Conservation (phyloP, 805 yeast species). For the Candida ipomoeae region DNA sequence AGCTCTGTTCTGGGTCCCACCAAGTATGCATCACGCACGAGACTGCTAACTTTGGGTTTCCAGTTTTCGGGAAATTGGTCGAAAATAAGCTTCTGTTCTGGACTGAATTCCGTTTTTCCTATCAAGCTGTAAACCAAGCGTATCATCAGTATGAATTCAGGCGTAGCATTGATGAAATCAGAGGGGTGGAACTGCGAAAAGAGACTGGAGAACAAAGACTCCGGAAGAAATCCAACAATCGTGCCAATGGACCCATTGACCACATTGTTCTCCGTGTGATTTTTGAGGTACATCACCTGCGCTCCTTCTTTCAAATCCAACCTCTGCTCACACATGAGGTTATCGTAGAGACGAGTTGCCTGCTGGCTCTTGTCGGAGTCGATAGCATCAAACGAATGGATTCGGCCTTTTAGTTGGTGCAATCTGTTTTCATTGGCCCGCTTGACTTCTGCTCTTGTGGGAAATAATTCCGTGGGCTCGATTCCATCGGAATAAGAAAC, state of each 20-base stretch:
- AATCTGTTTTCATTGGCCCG: slow-evolving; percentile 55
- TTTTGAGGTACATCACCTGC: slow-evolving; percentile 80
- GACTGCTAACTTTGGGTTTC: slow-evolving; percentile 11
- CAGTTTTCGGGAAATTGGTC: slow-evolving; percentile 11
- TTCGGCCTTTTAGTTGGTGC: slow-evolving; percentile 40
- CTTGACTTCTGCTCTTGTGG: slow-evolving; percentile 71
- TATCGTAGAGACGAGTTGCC: slow-evolving; percentile 42
- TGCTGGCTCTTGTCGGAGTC: slow-evolving; percentile 54
- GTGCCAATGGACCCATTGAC: slow-evolving; percentile 79
- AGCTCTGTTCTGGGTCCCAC: slow-evolving; percentile 10
- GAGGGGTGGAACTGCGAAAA: slow-evolving; percentile 9
- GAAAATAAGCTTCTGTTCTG: slow-evolving; percentile 5
- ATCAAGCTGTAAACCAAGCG: slow-evolving; percentile 10
- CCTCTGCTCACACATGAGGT: slow-evolving; percentile 65
- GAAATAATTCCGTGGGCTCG: slow-evolving; percentile 69
- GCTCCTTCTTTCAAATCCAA: slow-evolving; percentile 65
- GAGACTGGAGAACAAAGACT: slow-evolving; percentile 10
- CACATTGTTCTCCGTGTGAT: slow-evolving; percentile 57
- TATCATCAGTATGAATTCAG: slow-evolving; percentile 10
- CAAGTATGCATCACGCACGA: slow-evolving; percentile 10
- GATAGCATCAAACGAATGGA: slow-evolving; percentile 41
- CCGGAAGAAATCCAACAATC: slow-evolving; percentile 49
- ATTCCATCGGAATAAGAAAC: slow-evolving; percentile 52
- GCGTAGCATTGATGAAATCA: slow-evolving; percentile 12
- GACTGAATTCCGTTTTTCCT: slow-evolving; percentile 6